Percentiles rank a stretch among this genome's conserved stretches.
These are phyloP conservation scores for Gautieria morchelliformis DNA, from an alignment of 768 basidiomycete species.

Conservation along the genomic window DNA sequence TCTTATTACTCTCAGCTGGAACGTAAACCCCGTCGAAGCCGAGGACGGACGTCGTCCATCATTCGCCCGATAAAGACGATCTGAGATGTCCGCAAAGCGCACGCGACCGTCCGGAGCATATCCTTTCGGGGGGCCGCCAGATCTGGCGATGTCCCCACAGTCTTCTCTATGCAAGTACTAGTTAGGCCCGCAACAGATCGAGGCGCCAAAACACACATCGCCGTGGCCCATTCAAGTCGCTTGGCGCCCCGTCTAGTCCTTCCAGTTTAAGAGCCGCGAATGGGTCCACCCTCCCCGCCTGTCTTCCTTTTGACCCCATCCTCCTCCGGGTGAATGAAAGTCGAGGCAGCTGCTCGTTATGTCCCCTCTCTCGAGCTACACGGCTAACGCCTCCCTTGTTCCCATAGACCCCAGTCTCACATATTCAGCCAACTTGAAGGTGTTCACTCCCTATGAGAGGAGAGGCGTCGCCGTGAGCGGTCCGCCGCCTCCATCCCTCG, in stretches of 20 bases:
- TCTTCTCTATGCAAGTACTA: too few relatives aligned
- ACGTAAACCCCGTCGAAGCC: not conserved
- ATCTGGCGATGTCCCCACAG: too few relatives aligned
- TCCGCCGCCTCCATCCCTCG: not conserved
- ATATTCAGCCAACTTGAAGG: not conserved
- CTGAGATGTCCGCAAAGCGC: too few relatives aligned
- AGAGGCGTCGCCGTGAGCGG: conserved; percentile 4
- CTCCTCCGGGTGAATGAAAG: not conserved
- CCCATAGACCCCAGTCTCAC: not conserved
- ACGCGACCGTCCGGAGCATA: too few relatives aligned
- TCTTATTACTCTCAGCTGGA: too few relatives aligned
- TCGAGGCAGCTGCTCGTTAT: not conserved
- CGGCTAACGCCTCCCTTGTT: not conserved
- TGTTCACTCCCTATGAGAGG: conserved; percentile 9
- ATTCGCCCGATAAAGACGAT: too few relatives aligned
- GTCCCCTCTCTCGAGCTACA: not conserved
- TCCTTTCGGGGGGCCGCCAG: too few relatives aligned
- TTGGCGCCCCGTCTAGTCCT: too few relatives aligned
- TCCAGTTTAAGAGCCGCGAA: not conserved
- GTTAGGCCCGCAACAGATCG: too few relatives aligned
- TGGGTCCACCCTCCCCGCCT: not conserved
- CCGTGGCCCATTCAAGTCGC: too few relatives aligned
- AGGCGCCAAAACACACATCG: too few relatives aligned
- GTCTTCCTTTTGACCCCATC: not conserved
- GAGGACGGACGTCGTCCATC: too few relatives aligned